A percentile compares a stretch with the other conserved stretches of the same genome.
These are phyloP conservation scores for Eimeria acervulina DNA, from an alignment of 169 alveolate genomes.

Conservation along the genomic window DNA sequence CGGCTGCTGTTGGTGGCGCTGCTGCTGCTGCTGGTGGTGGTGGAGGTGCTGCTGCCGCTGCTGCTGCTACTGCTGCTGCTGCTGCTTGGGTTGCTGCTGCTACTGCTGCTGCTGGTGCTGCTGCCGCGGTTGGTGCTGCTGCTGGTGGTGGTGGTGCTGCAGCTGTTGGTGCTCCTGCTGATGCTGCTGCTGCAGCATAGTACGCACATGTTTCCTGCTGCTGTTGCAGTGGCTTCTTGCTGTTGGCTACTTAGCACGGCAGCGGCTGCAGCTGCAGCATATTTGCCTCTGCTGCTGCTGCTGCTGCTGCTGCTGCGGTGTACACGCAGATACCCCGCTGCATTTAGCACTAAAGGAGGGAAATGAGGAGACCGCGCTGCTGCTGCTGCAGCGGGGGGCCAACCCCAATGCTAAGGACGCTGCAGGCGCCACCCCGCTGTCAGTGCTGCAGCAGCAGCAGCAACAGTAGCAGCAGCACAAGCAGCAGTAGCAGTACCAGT, in stretches of 20 bases:
- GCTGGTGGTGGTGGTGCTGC: neutral
- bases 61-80: neutral
- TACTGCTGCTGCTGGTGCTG: too few relatives aligned
- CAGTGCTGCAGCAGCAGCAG: slow-evolving; percentile 50
- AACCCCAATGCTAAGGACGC: slow-evolving; percentile 40
- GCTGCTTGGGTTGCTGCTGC: too few relatives aligned
- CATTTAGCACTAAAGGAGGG: slow-evolving; percentile 71
- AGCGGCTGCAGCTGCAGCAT: neutral
- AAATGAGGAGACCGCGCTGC: slow-evolving; percentile 56
- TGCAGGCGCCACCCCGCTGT: slow-evolving; percentile 49
- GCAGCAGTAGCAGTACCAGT: too few relatives aligned
- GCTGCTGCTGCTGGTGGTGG: too few relatives aligned
- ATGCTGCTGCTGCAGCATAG: neutral
- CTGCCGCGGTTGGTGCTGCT: too few relatives aligned
- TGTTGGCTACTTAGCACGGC: neutral
- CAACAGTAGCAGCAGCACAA: neutral
- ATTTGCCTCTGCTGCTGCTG: slow-evolving; percentile 27
- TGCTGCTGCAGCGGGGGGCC: slow-evolving; percentile 59
- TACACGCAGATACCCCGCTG: slow-evolving; percentile 51
- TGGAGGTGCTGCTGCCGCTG: slow-evolving; percentile 25
- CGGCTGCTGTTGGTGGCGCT: too few relatives aligned
- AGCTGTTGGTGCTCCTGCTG: neutral
- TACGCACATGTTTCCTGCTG: neutral
- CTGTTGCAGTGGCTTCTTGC: neutral
- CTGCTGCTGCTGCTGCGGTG: neutral